Base-by-base conservation (phyloP, 495 filamentous ascomycete genomes). In the Lophiostoma macrostomum region DNA sequence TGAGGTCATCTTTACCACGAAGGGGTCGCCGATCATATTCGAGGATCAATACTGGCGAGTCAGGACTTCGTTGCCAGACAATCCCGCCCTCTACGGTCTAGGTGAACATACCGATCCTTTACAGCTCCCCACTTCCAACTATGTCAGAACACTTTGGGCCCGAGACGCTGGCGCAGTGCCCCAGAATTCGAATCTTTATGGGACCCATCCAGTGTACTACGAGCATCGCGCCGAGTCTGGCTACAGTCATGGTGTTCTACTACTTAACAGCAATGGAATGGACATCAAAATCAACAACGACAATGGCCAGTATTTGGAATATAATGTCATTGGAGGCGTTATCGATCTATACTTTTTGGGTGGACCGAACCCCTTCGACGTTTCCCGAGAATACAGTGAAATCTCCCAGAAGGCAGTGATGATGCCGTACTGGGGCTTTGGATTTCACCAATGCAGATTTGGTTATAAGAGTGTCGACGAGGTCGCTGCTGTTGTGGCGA, bases 391-490 rank as follows among this genome's bases (percentile, higher is more conserved):
- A 65, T 95, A 95, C 63, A 72, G 82, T 19, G 78, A 84, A 37
- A 71, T 91, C 27, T 77, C 83, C 23, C 85, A 85, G 0, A 68
- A 79, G 13, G 80, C 87, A 2, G 77, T 77, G 5, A 90, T 93
- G 86, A 83, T 87, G 75, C 85, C 86, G 2, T 94, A 93, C 69
- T 94, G 88, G 88, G 76, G 80, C 1, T 81, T 93, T 49, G 90
- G 89, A 8, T 87, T 86, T 67, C 87, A 95, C 61, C 80, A 94
- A 53, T 94, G 89, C 69, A 75, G 85, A 55, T 93, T 90, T 56
- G 88, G 88, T 24, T 90, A 90, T 64, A 76, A 72, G 25, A 87
- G 91, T 71, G 78, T 82, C 41, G 91, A 79, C 53, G 82, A 87
- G 29, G 80, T 93, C 24, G 87, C 87, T 20, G 88, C 88, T 60